Base-by-base conservation (phyloP, 2,329 filamentous ascomycete genomes). In the Fusarium sublunatum region DNA sequence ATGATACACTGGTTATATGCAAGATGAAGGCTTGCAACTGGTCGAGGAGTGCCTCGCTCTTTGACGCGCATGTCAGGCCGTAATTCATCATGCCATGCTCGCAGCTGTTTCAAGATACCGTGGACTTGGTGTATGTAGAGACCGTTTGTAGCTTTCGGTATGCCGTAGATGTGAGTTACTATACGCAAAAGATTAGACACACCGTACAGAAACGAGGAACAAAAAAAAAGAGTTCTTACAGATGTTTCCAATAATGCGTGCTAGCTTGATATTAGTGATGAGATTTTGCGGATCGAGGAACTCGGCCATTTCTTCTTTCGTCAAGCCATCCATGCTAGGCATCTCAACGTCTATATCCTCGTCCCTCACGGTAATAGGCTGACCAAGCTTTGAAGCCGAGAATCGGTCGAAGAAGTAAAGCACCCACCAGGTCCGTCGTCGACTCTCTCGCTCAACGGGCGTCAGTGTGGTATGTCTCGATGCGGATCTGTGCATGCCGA, bases 401-500 rank as follows among this genome's bases (percentile, higher is more conserved):
- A 74, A 75, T 0, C 74, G 69, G 19, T 75, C 74, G 32, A 75
- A 69, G 45, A 74, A 73, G 54, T 75, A 75, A 1, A 75, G 53
- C 0, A 73, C 72, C 74, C 74, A 75, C 74, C 74, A 75, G 1
- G 71, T 72, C 0, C 74, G 61, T 2, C 69, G 43, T 22, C 72
- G 63, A 19, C 65, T 66, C 28, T 72, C 72, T 38, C 63, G 35
- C 1, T 73, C 72, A 0, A 71, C 67, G 0, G 71, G 62, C 2
- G 59, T 64, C 2, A 72, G 43, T 0, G 62, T 56, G 2, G 64
- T 67, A 3, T 55, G 54, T 7, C 56, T 51, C 0, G 69, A 64
- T 70, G 62, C 68, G 0, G 69, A 64, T 26, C 80, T 74, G 31
- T 82, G 80, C 51, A 82, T 67, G 0, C 79, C 80, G 5, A 81